phyloP scores from a whole-genome alignment of 2,329 filamentous ascomycete species.

The Magnaporthales sp. region DNA sequence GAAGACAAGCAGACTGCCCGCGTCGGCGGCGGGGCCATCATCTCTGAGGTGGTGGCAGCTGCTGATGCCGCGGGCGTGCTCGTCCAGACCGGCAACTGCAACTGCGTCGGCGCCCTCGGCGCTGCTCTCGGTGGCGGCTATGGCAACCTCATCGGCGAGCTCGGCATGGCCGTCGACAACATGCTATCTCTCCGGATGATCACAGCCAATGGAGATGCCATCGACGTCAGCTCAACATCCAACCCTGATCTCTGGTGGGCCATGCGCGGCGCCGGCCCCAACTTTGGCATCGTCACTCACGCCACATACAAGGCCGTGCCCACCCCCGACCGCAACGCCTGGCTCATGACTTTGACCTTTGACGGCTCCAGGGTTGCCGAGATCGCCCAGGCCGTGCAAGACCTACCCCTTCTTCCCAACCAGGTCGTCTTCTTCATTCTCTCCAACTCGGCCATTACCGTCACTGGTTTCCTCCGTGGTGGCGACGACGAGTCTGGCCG shows the following conservation, averaged over 20 bases:
- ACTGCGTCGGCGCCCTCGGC: conserved; percentile 17
- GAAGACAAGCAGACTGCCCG: background rate
- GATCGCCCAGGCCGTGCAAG: background rate
- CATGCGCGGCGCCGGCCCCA: conserved; percentile 25
- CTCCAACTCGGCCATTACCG: background rate
- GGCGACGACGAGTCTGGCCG: background rate
- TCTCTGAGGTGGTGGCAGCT: background rate
- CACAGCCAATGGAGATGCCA: conserved; percentile 10
- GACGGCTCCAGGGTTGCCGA: background rate
- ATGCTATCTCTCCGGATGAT: conserved; percentile 19
- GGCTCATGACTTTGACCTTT: background rate
- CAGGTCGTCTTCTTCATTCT: background rate
- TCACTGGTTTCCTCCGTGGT: background rate
- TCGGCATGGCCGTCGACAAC: conserved; percentile 24
- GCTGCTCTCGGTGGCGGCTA: conserved; percentile 19
- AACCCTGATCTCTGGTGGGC: conserved; percentile 19
- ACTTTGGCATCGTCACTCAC: conserved; percentile 21
- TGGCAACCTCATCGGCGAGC: conserved; percentile 15
- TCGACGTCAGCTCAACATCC: conserved; percentile 13
- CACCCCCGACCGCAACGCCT: background rate
- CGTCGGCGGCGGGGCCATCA: background rate
- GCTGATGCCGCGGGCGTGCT: background rate
- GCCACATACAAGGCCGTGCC: background rate
- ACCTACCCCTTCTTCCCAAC: background rate
- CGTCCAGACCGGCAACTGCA: background rate